These are phyloP conservation scores for Trichoderma asperellum DNA, from an alignment of 2,329 filamentous ascomycete species.

Conservation along the genomic window DNA sequence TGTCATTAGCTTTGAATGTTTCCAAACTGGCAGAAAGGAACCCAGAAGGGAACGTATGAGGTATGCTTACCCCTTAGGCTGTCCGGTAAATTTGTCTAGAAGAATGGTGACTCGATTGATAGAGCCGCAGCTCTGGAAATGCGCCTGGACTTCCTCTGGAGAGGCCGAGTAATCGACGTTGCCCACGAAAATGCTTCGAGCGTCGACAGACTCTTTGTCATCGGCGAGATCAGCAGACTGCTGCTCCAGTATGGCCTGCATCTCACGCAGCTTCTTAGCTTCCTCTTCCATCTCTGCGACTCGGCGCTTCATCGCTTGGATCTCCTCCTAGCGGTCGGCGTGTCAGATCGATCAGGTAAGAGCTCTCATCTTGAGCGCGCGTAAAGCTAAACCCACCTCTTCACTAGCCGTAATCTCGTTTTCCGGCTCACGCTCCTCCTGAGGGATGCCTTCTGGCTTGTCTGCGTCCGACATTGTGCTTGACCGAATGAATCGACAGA, in stretches of 20 bases:
- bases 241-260: slow-evolving; percentile 84
- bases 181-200: slow-evolving; percentile 94
- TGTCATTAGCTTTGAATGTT: not conserved
- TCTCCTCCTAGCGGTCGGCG: slow-evolving; percentile 65
- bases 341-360: slow-evolving; percentile 39
- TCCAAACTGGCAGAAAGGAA: not conserved
- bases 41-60: not conserved
- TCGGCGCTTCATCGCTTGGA: slow-evolving; percentile 82
- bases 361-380: slow-evolving; percentile 12
- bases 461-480: slow-evolving; percentile 41
- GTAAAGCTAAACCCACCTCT: slow-evolving; percentile 42
- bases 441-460: slow-evolving; percentile 40
- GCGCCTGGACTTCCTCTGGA: slow-evolving; percentile 93
- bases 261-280: slow-evolving; percentile 81
- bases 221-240: slow-evolving; percentile 82
- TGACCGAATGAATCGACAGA: slow-evolving; percentile 29
- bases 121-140: slow-evolving; percentile 95
- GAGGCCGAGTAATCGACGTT: slow-evolving; percentile 98
- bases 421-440: slow-evolving; percentile 39
- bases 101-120: slow-evolving; percentile 99
- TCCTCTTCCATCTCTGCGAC: slow-evolving; percentile 92
- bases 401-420: slow-evolving; percentile 41
- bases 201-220: slow-evolving; percentile 94
- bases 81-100: slow-evolving; percentile 96
- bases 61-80: slow-evolving; percentile 88